Evolutionary conservation across 805 yeast species (phyloP).

Genomic region (Jamesozyma hellenica): DNA sequence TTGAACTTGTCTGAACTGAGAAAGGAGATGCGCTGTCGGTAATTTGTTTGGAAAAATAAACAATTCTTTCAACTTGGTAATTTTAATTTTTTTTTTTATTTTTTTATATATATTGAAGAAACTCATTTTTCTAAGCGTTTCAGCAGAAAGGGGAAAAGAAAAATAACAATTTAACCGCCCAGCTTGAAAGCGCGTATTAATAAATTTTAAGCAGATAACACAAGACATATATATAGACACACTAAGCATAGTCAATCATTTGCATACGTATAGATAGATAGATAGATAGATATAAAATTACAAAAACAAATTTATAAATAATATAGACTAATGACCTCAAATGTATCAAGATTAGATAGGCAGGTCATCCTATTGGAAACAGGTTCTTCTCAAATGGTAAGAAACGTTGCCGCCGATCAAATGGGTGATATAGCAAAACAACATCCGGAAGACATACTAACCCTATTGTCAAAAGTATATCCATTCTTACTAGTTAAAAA

Average conservation of each 20-base stretch:
- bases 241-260: neutral
- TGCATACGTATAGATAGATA: too few species aligned
- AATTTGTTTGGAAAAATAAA: too few species aligned
- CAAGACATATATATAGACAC: neutral
- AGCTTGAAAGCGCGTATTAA: neutral
- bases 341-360: constrained; percentile 36
- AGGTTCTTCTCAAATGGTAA: constrained; percentile 85
- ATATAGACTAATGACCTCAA: constrained; percentile 21
- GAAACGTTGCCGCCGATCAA: constrained; percentile 96
- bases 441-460: constrained; percentile 87
- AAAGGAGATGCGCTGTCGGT: too few species aligned
- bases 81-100: too few species aligned
- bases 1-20: too few species aligned
- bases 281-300: too few species aligned
- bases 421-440: constrained; percentile 85
- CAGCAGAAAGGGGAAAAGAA: neutral
- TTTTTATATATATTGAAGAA: too few species aligned
- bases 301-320: too few species aligned
- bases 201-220: too few species aligned
- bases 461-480: constrained; percentile 75
- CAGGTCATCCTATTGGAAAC: constrained; percentile 60
- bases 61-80: too few species aligned
- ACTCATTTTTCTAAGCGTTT: too few species aligned
- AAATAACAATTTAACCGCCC: constrained; percentile 2
- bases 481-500: constrained; percentile 74